Evolutionary conservation across 1,284 basidiomycete species (phyloP), one percentile per base, ranked within the genome.

Genomic region (Moesziomyces parantarcticus): DNA sequence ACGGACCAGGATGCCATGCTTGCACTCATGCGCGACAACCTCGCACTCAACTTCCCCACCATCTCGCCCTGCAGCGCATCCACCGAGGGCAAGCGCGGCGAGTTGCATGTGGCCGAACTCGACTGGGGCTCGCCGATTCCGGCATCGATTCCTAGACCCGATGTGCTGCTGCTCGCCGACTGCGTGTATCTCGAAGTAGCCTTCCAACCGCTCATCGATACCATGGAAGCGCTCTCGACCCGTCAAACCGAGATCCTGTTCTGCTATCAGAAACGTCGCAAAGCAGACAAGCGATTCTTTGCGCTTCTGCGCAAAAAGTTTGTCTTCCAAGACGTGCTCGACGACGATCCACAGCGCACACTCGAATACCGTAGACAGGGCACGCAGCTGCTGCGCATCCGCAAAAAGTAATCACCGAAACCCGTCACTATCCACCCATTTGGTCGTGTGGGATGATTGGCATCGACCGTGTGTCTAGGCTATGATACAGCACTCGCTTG

Each of bases 221-320:
- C 94, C 0, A 87, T 97, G 50, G 87, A 86, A 36, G 88, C 90
- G 43, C 88, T 97, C 20, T 80, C 87, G 9, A 85, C 82, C 0
- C 57, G 80, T 3, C 83, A 81, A 2, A 87, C 83, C 52, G 84
- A 85, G 22, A 89, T 58, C 84, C 93, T 83, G 44, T 96, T 97
- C 83, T 95, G 93, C 84, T 96, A 94, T 85, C 94, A 95, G 85
- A 96, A 96, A 82, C 88, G 94, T 49, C 88, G 94, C 84, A 96
- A 94, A 89, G 94, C 93, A 0, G 94, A 97, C 84, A 94, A 91
- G 80, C 89, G 92, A 0, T 97, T 97, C 85, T 97, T 97, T 82
- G 84, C 86, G 0, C 81, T 95, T 79, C 86, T 97, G 57, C 92
- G 89, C 84, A 94, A 92, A 78, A 86, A 89, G 54, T 97, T 97